Conservation (phyloP, 169 alveolate genomes). For the Plasmodium falciparum region DNA sequence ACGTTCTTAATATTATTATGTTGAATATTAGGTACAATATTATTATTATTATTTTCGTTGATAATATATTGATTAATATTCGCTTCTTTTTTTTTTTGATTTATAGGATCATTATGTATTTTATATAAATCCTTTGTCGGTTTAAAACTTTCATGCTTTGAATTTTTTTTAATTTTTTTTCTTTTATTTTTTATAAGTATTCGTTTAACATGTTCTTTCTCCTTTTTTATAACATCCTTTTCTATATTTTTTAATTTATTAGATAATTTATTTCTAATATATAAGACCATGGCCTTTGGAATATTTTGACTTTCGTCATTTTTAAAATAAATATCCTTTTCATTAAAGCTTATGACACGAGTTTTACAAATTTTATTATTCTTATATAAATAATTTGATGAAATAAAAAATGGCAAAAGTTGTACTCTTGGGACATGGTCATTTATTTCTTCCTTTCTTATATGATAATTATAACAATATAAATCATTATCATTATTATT, state of each 20-base stretch:
- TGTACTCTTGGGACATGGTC: conserved; percentile 18
- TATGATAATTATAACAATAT: background rate
- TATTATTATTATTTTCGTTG: background rate
- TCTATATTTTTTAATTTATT: conserved; percentile 17
- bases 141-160: background rate
- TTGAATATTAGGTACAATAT: conserved; percentile 1
- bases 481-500: background rate
- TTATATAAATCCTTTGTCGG: background rate
- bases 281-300: conserved; percentile 10
- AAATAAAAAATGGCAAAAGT: conserved; percentile 32
- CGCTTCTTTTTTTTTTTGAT: too few species aligned
- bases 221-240: background rate
- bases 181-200: background rate
- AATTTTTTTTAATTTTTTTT: background rate
- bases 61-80: too few species aligned
- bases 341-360: conserved; percentile 42
- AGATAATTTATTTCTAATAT: conserved; percentile 5
- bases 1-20: conserved; percentile 7
- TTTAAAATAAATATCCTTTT: conserved; percentile 31
- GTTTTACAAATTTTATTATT: conserved; percentile 22
- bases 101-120: too few species aligned
- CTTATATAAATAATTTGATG: conserved; percentile 15
- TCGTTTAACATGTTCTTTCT: background rate
- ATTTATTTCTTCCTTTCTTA: background rate
- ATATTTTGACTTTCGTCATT: conserved; percentile 18